Conservation (phyloP, 345 rosid species). For the Psidium guajava region DNA sequence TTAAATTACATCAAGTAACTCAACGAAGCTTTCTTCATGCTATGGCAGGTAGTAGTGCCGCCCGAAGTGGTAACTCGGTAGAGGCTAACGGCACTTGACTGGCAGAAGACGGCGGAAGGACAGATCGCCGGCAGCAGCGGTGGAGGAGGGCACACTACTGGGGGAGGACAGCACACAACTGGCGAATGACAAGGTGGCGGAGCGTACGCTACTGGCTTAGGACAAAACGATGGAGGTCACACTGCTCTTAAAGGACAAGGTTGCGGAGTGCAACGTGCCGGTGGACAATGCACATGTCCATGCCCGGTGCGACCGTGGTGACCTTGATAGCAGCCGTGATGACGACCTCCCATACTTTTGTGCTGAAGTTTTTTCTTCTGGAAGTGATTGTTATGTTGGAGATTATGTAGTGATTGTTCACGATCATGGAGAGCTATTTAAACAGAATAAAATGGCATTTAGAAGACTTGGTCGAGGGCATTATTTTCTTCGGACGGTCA, state of each 20-base stretch:
- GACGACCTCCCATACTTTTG: too few relatives aligned
- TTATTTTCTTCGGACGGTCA: not conserved
- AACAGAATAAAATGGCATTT: not conserved
- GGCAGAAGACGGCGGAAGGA: not conserved
- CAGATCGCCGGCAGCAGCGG: conserved; percentile 13
- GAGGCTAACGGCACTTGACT: not conserved
- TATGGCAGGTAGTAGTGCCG: not conserved
- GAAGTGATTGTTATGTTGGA: not conserved
- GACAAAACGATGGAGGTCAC: too few relatives aligned
- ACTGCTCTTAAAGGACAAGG: too few relatives aligned
- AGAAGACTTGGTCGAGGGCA: not conserved
- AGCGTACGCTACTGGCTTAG: too few relatives aligned
- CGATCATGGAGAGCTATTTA: not conserved
- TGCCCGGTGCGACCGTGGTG: too few relatives aligned
- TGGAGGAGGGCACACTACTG: conserved; percentile 13
- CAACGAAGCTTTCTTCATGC: not conserved
- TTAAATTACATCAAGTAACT: not conserved
- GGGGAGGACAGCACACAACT: too few relatives aligned
- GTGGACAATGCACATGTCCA: too few relatives aligned
- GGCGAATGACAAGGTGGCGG: too few relatives aligned
- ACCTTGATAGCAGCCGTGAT: too few relatives aligned
- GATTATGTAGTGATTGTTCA: not conserved
- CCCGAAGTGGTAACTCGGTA: not conserved
- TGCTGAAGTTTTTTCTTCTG: too few relatives aligned
- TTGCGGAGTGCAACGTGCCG: too few relatives aligned